A percentile compares a stretch with the other conserved stretches of the same genome.
phyloP scores from a whole-genome alignment of 1,284 basidiomycete genomes.

The Ceratobasidium papillatum region DNA sequence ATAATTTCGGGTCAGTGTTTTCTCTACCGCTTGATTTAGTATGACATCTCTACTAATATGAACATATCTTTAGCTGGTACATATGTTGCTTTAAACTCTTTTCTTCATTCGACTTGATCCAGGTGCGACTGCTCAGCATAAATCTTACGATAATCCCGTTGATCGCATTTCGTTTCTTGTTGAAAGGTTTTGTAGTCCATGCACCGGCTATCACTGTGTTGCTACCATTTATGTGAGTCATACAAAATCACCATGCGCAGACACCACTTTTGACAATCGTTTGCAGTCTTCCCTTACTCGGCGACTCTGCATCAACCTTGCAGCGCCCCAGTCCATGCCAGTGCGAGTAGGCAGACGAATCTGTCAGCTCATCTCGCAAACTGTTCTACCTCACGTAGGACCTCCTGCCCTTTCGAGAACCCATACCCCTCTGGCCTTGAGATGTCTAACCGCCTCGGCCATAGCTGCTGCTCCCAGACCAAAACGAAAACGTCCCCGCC shows the following conservation, averaged over 20 bases:
- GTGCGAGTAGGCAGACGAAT: conserved; percentile 38
- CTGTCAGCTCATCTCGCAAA: conserved; percentile 36
- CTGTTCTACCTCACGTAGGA: conserved; percentile 3
- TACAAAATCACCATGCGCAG: background rate
- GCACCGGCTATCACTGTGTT: conserved; percentile 19
- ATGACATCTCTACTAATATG: background rate
- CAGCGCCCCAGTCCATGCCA: conserved; percentile 36
- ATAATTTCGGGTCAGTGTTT: background rate
- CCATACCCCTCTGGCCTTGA: background rate
- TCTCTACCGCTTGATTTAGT: background rate
- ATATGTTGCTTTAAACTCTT: background rate
- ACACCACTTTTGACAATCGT: background rate
- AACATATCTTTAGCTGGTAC: background rate
- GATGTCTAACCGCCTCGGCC: background rate
- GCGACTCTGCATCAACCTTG: conserved; percentile 16
- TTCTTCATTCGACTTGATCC: background rate
- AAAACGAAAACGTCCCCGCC: background rate
- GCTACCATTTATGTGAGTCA: conserved; percentile 19
- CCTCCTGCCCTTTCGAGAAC: background rate
- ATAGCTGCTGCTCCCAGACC: background rate
- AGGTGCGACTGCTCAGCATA: background rate
- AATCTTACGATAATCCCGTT: background rate
- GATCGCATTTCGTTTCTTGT: background rate
- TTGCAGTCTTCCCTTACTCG: conserved; percentile 14
- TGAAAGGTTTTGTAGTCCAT: conserved; percentile 26